Evolutionary conservation across 441 rosid species (phyloP).

Genomic region (Populus hybrid): DNA sequence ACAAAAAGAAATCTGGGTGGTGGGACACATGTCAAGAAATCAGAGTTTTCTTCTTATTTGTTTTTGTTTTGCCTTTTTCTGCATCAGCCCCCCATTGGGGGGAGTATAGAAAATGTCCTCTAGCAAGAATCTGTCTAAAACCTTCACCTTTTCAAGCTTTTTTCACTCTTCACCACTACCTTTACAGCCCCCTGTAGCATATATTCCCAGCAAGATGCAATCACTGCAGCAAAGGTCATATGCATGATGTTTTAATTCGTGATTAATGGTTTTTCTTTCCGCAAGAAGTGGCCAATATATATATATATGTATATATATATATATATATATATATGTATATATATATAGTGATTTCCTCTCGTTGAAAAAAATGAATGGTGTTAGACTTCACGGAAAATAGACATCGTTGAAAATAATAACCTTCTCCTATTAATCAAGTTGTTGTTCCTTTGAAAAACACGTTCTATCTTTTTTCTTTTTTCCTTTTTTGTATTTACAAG

Average conservation of each 20-base stretch:
- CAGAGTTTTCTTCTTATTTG: background rate
- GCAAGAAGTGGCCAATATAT: background rate
- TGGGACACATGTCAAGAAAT: background rate
- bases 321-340: too few species aligned
- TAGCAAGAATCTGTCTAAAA: constrained; percentile 13
- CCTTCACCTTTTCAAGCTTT: background rate
- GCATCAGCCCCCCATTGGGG: constrained; percentile 15
- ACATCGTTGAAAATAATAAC: background rate
- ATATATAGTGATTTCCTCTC: background rate
- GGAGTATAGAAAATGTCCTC: constrained; percentile 3
- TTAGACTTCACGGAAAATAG: background rate
- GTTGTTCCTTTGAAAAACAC: background rate
- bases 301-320: too few species aligned
- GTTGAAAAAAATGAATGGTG: background rate
- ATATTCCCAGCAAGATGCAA: background rate
- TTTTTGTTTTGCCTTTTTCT: constrained; percentile 1
- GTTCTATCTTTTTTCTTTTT: background rate
- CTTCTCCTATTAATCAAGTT: background rate
- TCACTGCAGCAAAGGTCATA: background rate
- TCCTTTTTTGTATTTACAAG: too few species aligned
- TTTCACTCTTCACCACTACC: constrained; percentile 3
- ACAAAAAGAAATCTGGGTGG: background rate
- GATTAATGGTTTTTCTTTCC: background rate
- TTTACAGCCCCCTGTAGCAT: background rate
- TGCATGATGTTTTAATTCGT: background rate